phyloP scores from a whole-genome alignment of 2,329 filamentous ascomycete genomes.

The Fusarium algeriense region DNA sequence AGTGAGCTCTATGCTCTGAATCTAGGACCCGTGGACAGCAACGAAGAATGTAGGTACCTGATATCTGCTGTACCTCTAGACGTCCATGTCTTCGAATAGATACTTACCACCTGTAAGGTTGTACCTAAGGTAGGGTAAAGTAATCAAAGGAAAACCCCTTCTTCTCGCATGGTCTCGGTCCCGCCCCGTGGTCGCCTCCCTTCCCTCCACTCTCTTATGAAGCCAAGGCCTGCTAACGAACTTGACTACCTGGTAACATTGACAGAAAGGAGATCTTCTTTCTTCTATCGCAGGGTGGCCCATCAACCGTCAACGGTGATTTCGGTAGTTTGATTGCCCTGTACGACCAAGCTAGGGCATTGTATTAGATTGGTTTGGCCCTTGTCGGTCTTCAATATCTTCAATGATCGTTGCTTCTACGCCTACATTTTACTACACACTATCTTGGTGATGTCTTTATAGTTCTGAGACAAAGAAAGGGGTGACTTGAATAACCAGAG shows the following conservation, averaged over 20 bases:
- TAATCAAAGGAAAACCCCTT: conserved; percentile 17
- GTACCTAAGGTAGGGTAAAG: background rate
- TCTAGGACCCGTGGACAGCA: background rate
- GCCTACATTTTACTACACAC: conserved; percentile 4
- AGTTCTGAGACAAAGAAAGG: conserved; percentile 23
- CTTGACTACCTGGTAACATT: conserved; percentile 5
- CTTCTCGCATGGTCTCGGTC: conserved; percentile 12
- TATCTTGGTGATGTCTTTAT: background rate
- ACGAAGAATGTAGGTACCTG: background rate
- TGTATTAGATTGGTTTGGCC: conserved; percentile 21
- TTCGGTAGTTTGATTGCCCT: conserved; percentile 40
- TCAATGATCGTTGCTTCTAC: conserved; percentile 2
- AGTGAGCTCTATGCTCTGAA: conserved; percentile 26
- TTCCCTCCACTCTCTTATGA: conserved; percentile 18
- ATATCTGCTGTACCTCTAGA: background rate
- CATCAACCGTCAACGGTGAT: conserved; percentile 26
- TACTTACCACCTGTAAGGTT: background rate
- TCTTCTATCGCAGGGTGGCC: conserved; percentile 20
- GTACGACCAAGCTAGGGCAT: conserved; percentile 33
- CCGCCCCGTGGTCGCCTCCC: conserved; percentile 29
- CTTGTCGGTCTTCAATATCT: conserved; percentile 12
- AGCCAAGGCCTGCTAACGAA: conserved; percentile 27
- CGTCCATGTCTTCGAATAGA: conserved; percentile 5
- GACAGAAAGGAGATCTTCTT: conserved; percentile 26
- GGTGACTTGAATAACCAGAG: conserved; percentile 9